Percentiles rank a stretch among this genome's conserved stretches.
Conservation (phyloP, 805 yeast species). For the Candida silvicultrix region DNA sequence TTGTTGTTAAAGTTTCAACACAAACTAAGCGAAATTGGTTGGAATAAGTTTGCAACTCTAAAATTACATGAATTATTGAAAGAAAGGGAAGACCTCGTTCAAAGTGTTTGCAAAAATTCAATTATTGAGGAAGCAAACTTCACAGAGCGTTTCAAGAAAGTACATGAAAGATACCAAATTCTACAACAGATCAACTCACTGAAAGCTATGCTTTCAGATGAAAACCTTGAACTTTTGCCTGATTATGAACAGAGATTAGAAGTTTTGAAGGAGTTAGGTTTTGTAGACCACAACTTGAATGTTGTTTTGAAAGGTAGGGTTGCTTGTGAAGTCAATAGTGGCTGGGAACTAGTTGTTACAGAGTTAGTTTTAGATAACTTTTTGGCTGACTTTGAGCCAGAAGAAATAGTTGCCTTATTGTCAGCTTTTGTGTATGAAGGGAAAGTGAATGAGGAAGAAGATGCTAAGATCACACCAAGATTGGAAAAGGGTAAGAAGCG, state of each 20-base stretch:
- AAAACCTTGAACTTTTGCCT: slow-evolving; percentile 83
- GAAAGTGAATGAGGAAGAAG: slow-evolving; percentile 50
- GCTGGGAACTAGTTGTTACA: slow-evolving; percentile 86
- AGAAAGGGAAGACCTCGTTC: slow-evolving; percentile 30
- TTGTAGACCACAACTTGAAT: slow-evolving; percentile 69
- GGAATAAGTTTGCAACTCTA: slow-evolving; percentile 29
- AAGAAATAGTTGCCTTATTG: slow-evolving; percentile 91
- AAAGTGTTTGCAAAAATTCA: slow-evolving; percentile 22
- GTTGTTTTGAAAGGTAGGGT: slow-evolving; percentile 87
- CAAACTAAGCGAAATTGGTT: slow-evolving; percentile 38
- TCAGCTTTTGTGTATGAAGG: slow-evolving; percentile 95
- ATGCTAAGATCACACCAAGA: slow-evolving; percentile 63
- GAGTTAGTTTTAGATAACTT: slow-evolving; percentile 89
- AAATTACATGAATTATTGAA: slow-evolving; percentile 29
- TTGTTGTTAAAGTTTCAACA: slow-evolving; percentile 31
- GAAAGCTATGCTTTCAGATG: slow-evolving; percentile 68
- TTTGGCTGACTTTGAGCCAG: slow-evolving; percentile 88
- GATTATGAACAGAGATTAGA: slow-evolving; percentile 86
- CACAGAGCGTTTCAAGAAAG: slow-evolving; percentile 34
- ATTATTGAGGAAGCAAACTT: slow-evolving; percentile 37
- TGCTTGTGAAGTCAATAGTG: slow-evolving; percentile 87
- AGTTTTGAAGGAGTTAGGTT: slow-evolving; percentile 73
- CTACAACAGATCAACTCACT: slow-evolving; percentile 46
- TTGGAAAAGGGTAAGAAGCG: slow-evolving; percentile 63
- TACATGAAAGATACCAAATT: slow-evolving; percentile 40